Conservation (phyloP, 1,284 basidiomycete genomes). For the Fistulinella cinereoalba region DNA sequence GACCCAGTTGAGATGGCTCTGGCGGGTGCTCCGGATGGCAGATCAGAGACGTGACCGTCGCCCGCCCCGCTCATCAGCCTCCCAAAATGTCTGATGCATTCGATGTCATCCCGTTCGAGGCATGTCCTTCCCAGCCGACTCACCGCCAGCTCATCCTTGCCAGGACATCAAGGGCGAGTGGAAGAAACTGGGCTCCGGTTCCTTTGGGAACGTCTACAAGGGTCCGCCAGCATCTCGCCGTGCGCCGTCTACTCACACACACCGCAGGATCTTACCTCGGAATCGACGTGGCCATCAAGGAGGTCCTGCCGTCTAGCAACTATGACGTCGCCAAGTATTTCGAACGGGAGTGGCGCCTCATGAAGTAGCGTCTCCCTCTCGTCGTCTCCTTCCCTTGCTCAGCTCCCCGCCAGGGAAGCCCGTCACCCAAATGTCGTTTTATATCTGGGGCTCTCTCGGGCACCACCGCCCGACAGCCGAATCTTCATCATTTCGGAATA, state of each 20-base stretch:
- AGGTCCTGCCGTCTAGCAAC: constrained; percentile 83
- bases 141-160: constrained; percentile 3
- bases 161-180: constrained; percentile 87
- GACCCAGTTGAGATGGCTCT: constrained; percentile 12
- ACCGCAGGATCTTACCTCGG: constrained; percentile 81
- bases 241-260: constrained; percentile 3
- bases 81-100: constrained; percentile 57
- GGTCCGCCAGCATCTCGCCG: constrained; percentile 43
- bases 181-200: constrained; percentile 86
- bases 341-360: constrained; percentile 94
- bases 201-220: constrained; percentile 91
- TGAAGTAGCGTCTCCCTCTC: constrained; percentile 56
- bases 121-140: constrained; percentile 33
- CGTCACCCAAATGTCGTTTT: constrained; percentile 93
- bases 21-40: background rate
- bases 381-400: background rate
- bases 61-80: background rate
- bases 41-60: background rate
- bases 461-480: constrained; percentile 77
- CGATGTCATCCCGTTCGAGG: constrained; percentile 80
- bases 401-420: constrained; percentile 51
- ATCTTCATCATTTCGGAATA: constrained; percentile 90
- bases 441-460: constrained; percentile 90
- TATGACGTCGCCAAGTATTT: constrained; percentile 98
- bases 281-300: constrained; percentile 95